Conservation (phyloP, 2,329 filamentous ascomycete species). For the Dactylonectria macrodidyma region DNA sequence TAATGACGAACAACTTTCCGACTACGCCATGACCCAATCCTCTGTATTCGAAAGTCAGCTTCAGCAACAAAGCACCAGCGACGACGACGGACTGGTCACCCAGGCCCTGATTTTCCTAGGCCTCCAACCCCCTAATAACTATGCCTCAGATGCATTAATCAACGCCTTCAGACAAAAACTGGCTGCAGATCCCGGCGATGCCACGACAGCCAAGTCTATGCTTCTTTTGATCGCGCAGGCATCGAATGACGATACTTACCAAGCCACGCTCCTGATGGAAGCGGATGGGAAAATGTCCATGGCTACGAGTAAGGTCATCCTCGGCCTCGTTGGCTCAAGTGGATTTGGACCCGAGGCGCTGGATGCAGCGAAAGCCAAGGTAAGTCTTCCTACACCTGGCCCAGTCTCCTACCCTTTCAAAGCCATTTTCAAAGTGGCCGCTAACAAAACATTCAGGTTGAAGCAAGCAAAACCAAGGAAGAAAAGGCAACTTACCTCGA, state of each 20-base stretch:
- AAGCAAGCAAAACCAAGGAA: conserved; percentile 45
- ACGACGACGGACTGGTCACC: conserved; percentile 51
- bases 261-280: conserved; percentile 52
- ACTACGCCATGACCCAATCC: conserved; percentile 57
- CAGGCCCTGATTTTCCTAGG: conserved; percentile 55
- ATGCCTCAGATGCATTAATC: conserved; percentile 53
- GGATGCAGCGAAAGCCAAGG: conserved; percentile 48
- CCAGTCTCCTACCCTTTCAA: background rate
- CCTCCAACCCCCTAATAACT: conserved; percentile 54
- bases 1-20: conserved; percentile 53
- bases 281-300: conserved; percentile 55
- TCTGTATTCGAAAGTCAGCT: conserved; percentile 58
- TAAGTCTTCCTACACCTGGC: conserved; percentile 27
- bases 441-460: conserved; percentile 46
- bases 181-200: conserved; percentile 49
- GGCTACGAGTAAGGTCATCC: conserved; percentile 51
- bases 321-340: conserved; percentile 46
- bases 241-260: conserved; percentile 54
- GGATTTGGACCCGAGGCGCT: conserved; percentile 46
- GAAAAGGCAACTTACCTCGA: conserved; percentile 52
- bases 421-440: background rate
- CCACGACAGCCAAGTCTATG: conserved; percentile 52
- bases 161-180: conserved; percentile 55
- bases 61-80: conserved; percentile 44
- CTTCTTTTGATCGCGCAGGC: conserved; percentile 53